These are phyloP conservation scores for Fragilariopsis cylindrus DNA, from an alignment of 108 stramenopile genomes.

Conservation along the genomic window DNA sequence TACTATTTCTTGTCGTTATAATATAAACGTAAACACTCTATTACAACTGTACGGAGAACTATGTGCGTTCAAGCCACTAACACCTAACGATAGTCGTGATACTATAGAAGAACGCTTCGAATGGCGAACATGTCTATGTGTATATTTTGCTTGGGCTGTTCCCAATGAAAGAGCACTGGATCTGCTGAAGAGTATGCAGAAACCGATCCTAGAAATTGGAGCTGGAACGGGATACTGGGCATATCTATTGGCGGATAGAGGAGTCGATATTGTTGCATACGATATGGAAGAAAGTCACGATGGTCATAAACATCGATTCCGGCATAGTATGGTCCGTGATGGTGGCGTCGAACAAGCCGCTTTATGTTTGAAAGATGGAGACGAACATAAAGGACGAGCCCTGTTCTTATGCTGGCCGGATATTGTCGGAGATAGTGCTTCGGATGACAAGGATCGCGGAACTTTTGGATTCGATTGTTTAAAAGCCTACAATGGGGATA, in stretches of 20 bases:
- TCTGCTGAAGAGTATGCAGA: slow-evolving; percentile 25
- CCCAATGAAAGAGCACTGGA: slow-evolving; percentile 47
- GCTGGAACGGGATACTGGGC: slow-evolving; percentile 60
- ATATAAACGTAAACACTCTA: neutral
- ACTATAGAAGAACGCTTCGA: slow-evolving; percentile 15
- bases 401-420: slow-evolving; percentile 11
- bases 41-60: slow-evolving; percentile 1
- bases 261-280: slow-evolving; percentile 48
- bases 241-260: slow-evolving; percentile 38
- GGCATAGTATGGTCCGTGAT: neutral
- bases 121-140: slow-evolving; percentile 8
- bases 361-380: too few species aligned
- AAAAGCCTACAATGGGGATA: neutral
- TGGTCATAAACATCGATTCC: slow-evolving; percentile 12
- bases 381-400: neutral
- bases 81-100: neutral
- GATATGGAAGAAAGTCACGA: slow-evolving; percentile 23
- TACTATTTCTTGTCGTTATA: neutral
- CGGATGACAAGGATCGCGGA: slow-evolving; percentile 7
- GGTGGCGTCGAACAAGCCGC: neutral
- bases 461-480: neutral
- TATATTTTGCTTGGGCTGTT: slow-evolving; percentile 53
- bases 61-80: neutral
- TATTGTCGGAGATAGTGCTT: slow-evolving; percentile 11
- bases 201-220: slow-evolving; percentile 52